Base-by-base conservation (phyloP, 495 filamentous ascomycete species). In the Hypoxylon perforatum region DNA sequence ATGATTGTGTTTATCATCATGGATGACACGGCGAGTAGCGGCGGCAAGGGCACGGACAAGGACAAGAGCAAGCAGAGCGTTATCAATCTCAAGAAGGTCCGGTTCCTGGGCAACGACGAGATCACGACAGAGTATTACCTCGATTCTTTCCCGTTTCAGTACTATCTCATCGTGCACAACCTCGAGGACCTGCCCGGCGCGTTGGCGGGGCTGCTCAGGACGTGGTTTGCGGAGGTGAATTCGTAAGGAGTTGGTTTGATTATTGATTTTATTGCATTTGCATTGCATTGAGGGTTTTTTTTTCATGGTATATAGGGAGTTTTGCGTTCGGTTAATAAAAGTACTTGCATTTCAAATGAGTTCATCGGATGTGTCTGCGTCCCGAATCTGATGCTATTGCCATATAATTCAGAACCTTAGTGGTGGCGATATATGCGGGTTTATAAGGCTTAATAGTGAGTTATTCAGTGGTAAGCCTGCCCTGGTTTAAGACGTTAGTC, bases 1-100 rank as follows among this genome's bases (percentile, higher is more conserved):
- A 97, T 99, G 95, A 89, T 98, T 52, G 93, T 99, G 0, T 99
- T 98, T 68, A 90, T 99, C 47, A 90, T 99, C 63, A 90, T 99
- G 64, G 95, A 99, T 80, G 88, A 93, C 33, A 84, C 89, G 6
- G 82, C 83, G 23, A 54, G 41, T 0, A 67, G 68, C 9, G 54
- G 46, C 0, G 67, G 68, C 9, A 78, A 77, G 19, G 46, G 73
- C n/a, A n/a, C n/a, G n/a, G n/a, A n/a, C n/a, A n/a, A n/a, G n/a
- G 67, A 67, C 9, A 78, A 77, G 19, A 41, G 73, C 21, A 65
- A 70, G 57, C 69, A 75, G 45, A 74, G 72, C 50, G 72, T 74
- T 70, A 76, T 82, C 38, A 84, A 85, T 15, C 69, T 74, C 39
- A 74, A 74, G 58, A 74, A 74, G 41, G 73, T 73, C 42, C 63